Base-by-base conservation (phyloP, 768 basidiomycete species). In the Cystofilobasidium macerans region DNA sequence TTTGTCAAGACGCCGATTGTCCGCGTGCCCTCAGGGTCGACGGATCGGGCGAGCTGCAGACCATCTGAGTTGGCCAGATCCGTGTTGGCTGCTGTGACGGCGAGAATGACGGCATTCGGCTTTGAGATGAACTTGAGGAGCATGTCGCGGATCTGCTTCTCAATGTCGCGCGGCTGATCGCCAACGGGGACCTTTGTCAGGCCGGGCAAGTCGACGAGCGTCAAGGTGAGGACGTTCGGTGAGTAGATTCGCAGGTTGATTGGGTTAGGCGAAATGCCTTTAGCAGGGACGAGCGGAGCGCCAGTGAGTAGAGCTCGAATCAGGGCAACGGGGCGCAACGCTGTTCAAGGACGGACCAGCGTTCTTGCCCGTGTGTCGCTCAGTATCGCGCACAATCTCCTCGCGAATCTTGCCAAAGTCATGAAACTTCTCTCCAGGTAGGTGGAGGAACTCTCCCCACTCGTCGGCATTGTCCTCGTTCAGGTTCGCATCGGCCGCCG, bases 61-160 rank as follows among this genome's bases (percentile, higher is more conserved):
- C 95, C 94, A 76, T 98, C 95, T 24, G 94, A 98, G 78, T 98
- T 99, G 68, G 95, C 95, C 82, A 99, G 81, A 80, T 99, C 95
- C 56, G 85, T 86, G 76, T 98, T 98, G 71, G 91, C 94, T 43
- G 86, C 87, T 0, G 94, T 95, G 69, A 98, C 94, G 40, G 94
- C 94, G 62, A 98, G 85, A 71, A 98, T 84, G 77, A 98, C 94
- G 79, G 91, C 94, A 62, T 91, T 88, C 43, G 94, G 87, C 76
- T 91, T 91, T 22, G 88, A 85, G 73, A 98, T 97, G 73, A 86
- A 97, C 77, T 93, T 94, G 76, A 89, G 76, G 64, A 98, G 81
- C 94, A 98, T 98, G 60, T 98, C 94, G 64, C 83, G 83, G 70
- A 98, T 98, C 77, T 98, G 94, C 75, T 87, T 89, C 79, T 98